These are phyloP conservation scores for Penicillium robsamsonii DNA, from an alignment of 495 filamentous ascomycete genomes.

Conservation along the genomic window DNA sequence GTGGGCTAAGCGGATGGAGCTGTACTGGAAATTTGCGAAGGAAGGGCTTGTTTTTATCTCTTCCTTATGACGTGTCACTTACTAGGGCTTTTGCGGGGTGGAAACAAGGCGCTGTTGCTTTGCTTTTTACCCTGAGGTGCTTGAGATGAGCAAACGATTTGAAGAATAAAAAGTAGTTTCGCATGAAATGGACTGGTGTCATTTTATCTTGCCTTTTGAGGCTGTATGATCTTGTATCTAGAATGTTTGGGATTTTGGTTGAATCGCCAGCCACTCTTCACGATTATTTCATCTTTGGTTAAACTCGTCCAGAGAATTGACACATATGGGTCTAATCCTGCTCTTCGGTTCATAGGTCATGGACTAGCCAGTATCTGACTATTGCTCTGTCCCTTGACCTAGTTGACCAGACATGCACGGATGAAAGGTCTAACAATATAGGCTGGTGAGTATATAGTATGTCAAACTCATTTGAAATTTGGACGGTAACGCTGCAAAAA, in stretches of 20 bases:
- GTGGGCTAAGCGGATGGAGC: constrained; percentile 34
- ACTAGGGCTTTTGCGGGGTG: constrained; percentile 16
- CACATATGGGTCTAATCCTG: too few relatives aligned
- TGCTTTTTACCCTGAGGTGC: constrained; percentile 10
- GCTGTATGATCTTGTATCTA: neutral
- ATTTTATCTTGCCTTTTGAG: neutral
- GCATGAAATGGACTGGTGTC: constrained; percentile 26
- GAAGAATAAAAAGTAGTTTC: constrained; percentile 25
- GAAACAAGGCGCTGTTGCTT: constrained; percentile 14
- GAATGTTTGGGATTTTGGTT: neutral
- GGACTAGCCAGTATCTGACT: too few relatives aligned
- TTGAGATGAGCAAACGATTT: constrained; percentile 26
- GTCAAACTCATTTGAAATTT: too few relatives aligned
- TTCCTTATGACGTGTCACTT: constrained; percentile 26
- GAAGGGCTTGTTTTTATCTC: constrained; percentile 26
- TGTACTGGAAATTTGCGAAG: constrained; percentile 18
- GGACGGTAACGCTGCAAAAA: too few relatives aligned
- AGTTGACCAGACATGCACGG: too few relatives aligned
- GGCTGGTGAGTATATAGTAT: too few relatives aligned
- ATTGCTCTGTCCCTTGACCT: too few relatives aligned
- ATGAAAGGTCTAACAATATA: too few relatives aligned
- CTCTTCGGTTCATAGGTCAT: too few relatives aligned
- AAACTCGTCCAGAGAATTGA: too few relatives aligned
- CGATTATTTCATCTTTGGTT: too few relatives aligned
- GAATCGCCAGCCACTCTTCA: neutral